These are phyloP conservation scores for Candida odintsovae DNA, from an alignment of 805 yeast genomes.

Conservation along the genomic window DNA sequence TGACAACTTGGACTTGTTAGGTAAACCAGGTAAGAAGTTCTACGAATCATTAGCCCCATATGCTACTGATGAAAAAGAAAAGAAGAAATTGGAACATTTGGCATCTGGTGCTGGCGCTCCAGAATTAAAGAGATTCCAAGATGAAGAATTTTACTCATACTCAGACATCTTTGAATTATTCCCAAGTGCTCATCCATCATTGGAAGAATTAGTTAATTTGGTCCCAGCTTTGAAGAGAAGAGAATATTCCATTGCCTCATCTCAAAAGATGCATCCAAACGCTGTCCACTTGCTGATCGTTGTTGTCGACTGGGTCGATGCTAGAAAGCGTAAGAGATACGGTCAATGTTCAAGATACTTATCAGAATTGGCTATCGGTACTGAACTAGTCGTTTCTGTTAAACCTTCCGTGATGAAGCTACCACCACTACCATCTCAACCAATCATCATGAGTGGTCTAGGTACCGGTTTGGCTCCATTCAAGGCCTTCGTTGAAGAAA, in stretches of 20 bases:
- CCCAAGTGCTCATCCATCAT: slow-evolving; percentile 73
- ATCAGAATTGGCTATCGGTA: slow-evolving; percentile 72
- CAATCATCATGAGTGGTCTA: slow-evolving; percentile 93
- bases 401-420: slow-evolving; percentile 97
- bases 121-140: slow-evolving; percentile 78
- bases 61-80: slow-evolving; percentile 67
- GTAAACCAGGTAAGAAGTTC: slow-evolving; percentile 93
- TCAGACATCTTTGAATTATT: slow-evolving; percentile 78
- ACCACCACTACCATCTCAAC: slow-evolving; percentile 81
- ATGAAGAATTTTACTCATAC: slow-evolving; percentile 74
- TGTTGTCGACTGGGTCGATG: slow-evolving; percentile 93
- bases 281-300: slow-evolving; percentile 89
- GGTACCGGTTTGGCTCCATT: slow-evolving; percentile 98
- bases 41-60: slow-evolving; percentile 74
- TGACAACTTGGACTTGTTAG: slow-evolving; percentile 83
- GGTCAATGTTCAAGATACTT: slow-evolving; percentile 94
- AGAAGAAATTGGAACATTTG: slow-evolving; percentile 52
- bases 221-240: slow-evolving; percentile 90
- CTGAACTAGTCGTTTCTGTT: slow-evolving; percentile 87
- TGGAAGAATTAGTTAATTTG: slow-evolving; percentile 62
- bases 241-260: slow-evolving; percentile 96
- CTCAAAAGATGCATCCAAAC: slow-evolving; percentile 87
- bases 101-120: slow-evolving; percentile 79
- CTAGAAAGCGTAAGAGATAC: slow-evolving; percentile 75
- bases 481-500: slow-evolving; percentile 95